phyloP scores from a whole-genome alignment of 108 stramenopile species.

The Cyclostephanos invisitatus region DNA sequence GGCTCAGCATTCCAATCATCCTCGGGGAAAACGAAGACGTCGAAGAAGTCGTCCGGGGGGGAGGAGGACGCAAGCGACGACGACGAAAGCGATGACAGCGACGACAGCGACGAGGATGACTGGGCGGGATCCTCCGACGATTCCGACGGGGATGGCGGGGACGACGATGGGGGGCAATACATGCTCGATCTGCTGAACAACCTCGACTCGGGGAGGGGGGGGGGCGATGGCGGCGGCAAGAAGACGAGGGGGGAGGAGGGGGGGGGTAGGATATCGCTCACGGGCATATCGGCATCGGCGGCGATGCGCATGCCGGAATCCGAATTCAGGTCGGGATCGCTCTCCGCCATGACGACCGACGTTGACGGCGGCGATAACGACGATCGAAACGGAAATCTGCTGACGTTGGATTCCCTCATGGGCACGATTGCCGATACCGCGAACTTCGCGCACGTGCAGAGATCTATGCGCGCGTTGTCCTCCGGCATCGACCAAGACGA shows the following conservation, averaged over 20 bases:
- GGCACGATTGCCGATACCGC: conserved; percentile 80
- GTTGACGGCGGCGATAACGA: neutral
- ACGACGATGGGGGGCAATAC: conserved; percentile 86
- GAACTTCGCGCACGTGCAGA: conserved; percentile 81
- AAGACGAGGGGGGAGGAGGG: conserved; percentile 18
- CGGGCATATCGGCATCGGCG: conserved; percentile 39
- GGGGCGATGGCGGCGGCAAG: neutral
- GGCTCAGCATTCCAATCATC: conserved; percentile 45
- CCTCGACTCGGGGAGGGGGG: conserved; percentile 40
- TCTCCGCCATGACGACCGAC: conserved; percentile 32
- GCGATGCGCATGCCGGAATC: conserved; percentile 52
- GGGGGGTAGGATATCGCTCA: conserved; percentile 38
- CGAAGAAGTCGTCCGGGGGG: conserved; percentile 2
- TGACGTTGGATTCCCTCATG: conserved; percentile 88
- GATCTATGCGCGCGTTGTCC: conserved; percentile 60
- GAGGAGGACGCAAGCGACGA: conserved; percentile 25
- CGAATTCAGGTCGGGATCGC: conserved; percentile 30
- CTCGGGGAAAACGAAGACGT: conserved; percentile 5
- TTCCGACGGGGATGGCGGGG: conserved; percentile 48
- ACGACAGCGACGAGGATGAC: conserved; percentile 61
- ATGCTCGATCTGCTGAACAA: conserved; percentile 82
- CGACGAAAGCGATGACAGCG: conserved; percentile 45
- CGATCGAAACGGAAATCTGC: conserved; percentile 21
- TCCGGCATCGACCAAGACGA: conserved; percentile 11
- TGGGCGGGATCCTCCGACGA: conserved; percentile 51